Base-by-base conservation (phyloP, 345 rosid species). In the Citrus medica region DNA sequence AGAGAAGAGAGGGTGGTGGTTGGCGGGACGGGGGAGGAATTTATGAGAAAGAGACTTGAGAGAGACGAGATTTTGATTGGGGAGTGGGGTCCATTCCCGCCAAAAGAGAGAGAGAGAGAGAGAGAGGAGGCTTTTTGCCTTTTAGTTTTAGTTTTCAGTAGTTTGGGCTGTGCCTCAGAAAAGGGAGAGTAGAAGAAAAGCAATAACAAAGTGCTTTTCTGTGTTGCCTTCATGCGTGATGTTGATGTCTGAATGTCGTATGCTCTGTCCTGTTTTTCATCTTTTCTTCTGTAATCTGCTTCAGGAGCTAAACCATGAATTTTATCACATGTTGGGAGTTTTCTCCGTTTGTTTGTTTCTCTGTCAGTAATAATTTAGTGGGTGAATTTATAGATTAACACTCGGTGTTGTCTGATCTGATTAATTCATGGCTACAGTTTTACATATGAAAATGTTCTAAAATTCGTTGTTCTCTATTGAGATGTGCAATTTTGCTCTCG, bases 1-100 rank as follows among this genome's bases (percentile, higher is more conserved):
- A 60, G 38, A 42, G 37, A 37, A 21, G 9, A 67, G 40, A 30
- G 64, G 58, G 77, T 22, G 67, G 22, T 38, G 66, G 37, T 19
- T 51, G 79, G 72, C 42, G 25, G 86, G 76, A 78, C 74, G 82
- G 35, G 12, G 51, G 62, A 32, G 42, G 53, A 53, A 80, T 87
- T 78, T 80, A 87, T 81, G 82, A 78, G 88, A 87, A 67, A 79
- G 80, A 86, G 89, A 85, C 89, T 84, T 84, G 83, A 80, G 82
- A 16, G 21, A 82, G 87, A 89, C 83, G 90, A 86, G 90, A 83
- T 85, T 84, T 88, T 82, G 92, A 88, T 86, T 69, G 38, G 73
- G 38, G 6, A 42, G 53, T 83, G 88, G 90, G 84, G 32, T 82
- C 90, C 78, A 73, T 80, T 84, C 91, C 91, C 91, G 84, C 91